These are phyloP conservation scores for Leonotis leonurus DNA, from an alignment of 257 asterid genomes.

Conservation along the genomic window DNA sequence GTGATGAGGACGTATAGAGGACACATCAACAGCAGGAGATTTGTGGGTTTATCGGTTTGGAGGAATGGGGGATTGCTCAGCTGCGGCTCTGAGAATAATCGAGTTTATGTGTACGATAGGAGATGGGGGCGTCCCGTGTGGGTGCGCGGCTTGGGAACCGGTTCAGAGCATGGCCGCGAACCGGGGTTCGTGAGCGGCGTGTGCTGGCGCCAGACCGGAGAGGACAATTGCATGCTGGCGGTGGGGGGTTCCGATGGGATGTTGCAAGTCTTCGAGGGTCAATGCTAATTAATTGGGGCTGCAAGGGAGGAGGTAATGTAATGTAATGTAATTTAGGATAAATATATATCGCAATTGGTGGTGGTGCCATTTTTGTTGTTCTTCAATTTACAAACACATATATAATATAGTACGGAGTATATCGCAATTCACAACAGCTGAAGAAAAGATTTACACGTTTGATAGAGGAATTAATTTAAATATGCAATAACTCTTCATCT, in stretches of 20 bases:
- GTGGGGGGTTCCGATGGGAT: conserved; percentile 85
- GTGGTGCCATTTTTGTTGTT: too few relatives aligned
- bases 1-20: conserved; percentile 54
- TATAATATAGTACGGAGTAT: too few relatives aligned
- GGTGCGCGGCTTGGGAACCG: conserved; percentile 40
- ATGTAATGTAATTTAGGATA: too few relatives aligned
- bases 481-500: too few relatives aligned
- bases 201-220: conserved; percentile 74
- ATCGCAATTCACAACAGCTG: too few relatives aligned
- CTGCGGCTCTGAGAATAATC: conserved; percentile 82
- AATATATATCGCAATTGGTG: too few relatives aligned
- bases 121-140: conserved; percentile 90
- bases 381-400: too few relatives aligned
- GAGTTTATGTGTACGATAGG: conserved; percentile 64
- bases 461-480: too few relatives aligned
- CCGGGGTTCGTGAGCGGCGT: conserved; percentile 61
- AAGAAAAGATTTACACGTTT: too few relatives aligned
- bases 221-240: conserved; percentile 59
- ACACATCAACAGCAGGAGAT: conserved; percentile 59
- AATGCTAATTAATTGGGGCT: too few relatives aligned
- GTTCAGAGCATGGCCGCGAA: background rate
- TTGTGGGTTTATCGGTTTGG: conserved; percentile 85
- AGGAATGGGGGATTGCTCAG: conserved; percentile 59
- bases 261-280: conserved; percentile 59
- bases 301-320: too few relatives aligned